A percentile compares a stretch with the other conserved stretches of the same genome.
Conservation (phyloP, 192 early-diverging fungal species). For the Haplosporangium gracile region DNA sequence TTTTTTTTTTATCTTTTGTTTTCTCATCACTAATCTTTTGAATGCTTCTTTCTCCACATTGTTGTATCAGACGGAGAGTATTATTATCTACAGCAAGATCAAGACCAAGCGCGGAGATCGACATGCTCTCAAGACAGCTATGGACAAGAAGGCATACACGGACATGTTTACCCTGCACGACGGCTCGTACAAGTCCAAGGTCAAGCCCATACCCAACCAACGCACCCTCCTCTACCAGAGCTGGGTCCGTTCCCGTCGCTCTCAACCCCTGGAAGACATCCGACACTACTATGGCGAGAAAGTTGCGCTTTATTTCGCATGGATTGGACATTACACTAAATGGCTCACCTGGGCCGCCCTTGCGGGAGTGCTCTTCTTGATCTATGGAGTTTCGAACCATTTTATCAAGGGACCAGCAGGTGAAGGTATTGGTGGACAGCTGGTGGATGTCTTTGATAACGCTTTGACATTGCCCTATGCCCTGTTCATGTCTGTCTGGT, state of each 20-base stretch:
- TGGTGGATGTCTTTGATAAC: constrained; percentile 68
- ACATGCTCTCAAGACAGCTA: constrained; percentile 59
- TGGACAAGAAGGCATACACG: constrained; percentile 57
- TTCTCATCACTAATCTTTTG: constrained; percentile 11
- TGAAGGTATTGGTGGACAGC: neutral
- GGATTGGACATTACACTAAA: constrained; percentile 74
- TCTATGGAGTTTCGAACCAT: constrained; percentile 62
- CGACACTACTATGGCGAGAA: constrained; percentile 79
- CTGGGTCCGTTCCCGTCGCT: constrained; percentile 58
- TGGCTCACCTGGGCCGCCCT: constrained; percentile 67
- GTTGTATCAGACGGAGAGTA: constrained; percentile 29
- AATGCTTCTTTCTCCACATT: neutral
- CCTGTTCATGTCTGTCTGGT: constrained; percentile 74
- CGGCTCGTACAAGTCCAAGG: constrained; percentile 60
- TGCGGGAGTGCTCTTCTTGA: constrained; percentile 63
- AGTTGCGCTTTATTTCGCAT: constrained; percentile 77
- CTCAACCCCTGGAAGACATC: constrained; percentile 64
- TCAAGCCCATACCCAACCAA: constrained; percentile 47
- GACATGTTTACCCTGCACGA: constrained; percentile 71
- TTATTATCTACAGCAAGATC: constrained; percentile 27
- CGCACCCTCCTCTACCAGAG: constrained; percentile 57
- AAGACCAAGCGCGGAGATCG: constrained; percentile 38
- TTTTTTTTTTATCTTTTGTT: neutral
- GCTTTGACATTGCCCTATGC: constrained; percentile 66
- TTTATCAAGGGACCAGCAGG: neutral